Evolutionary conservation across 768 basidiomycete species (phyloP), one percentile per base, ranked within the genome.

Genomic region (Boletus reticuloceps): DNA sequence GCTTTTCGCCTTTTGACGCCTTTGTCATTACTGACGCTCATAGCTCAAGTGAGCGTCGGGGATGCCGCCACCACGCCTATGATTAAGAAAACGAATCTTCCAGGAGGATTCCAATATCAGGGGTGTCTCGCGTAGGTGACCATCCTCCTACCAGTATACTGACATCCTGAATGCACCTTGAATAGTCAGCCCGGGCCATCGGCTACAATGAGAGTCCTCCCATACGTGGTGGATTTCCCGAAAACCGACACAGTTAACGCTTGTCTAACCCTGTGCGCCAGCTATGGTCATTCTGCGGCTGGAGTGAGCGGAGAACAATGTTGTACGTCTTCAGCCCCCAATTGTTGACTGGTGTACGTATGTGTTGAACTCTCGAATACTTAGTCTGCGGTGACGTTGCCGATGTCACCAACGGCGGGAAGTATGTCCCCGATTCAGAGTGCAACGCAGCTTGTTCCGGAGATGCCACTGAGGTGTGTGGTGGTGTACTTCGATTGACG

Each of bases 281-380:
- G 77, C 2, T 91, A 82, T 59, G 91, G 91, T 9, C 92, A 81
- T 64, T 77, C 85, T 2, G 88, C 80, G 37, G 83, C 83, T 29
- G 89, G 87, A 25, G 74, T 85, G 56, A 89, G 77, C 49, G 86
- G 81, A 14, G 64, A 84, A 58, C 85, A 90, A 63, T 92, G 89
- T 74, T 91, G 88, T 88, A 12, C 6, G 52, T 47, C 3, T 50
- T 1, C 16, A 29, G 12, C 22, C 1, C 2, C 38, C n/a, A n/a
- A n/a, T 39, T 19, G n/a, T 17, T 34, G 11, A 10, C n/a, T 39
- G 19, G 11, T 12, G 8, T 6, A 3, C 3, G 19, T 40, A 20
- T 13, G 38, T 51, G 32, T 34, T 39, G 32, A 25, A 19, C 7
- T 2, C 9, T 42, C 20, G 11, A 38, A 5, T 8, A 49, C 10